phyloP scores from a whole-genome alignment of 2,329 filamentous ascomycete genomes.

The Penicillium rolfsii region DNA sequence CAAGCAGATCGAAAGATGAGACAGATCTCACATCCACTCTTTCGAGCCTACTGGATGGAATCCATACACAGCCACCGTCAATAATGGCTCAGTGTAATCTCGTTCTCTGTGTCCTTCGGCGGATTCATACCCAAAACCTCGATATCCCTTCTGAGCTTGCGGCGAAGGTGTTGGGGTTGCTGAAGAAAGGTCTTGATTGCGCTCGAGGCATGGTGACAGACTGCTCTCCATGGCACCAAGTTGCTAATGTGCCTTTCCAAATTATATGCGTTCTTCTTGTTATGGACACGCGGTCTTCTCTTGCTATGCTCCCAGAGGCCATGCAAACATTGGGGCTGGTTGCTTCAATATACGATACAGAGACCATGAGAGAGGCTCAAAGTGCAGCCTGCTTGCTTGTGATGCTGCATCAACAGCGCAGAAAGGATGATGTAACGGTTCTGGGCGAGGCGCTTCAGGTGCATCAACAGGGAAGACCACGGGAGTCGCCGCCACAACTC shows the following conservation, averaged over 20 bases:
- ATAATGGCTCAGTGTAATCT: conserved; percentile 59
- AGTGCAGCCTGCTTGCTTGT: conserved; percentile 57
- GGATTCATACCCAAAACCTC: conserved; percentile 54
- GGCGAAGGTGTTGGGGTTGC: conserved; percentile 51
- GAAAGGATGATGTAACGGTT: conserved; percentile 42
- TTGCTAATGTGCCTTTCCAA: conserved; percentile 63
- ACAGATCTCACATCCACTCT: conserved; percentile 50
- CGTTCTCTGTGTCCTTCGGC: conserved; percentile 57
- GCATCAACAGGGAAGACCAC: conserved; percentile 21
- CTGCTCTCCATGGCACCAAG: conserved; percentile 60
- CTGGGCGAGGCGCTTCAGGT: conserved; percentile 37
- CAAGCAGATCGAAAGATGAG: conserved; percentile 47
- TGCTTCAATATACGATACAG: conserved; percentile 49
- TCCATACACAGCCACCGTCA: conserved; percentile 49
- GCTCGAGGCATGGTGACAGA: conserved; percentile 50
- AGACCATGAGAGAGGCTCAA: conserved; percentile 55
- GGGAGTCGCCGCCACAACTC: conserved; percentile 16
- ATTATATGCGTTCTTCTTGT: conserved; percentile 59
- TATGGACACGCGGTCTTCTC: conserved; percentile 55
- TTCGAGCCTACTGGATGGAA: conserved; percentile 41
- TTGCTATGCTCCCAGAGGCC: conserved; percentile 54
- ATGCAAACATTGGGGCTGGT: conserved; percentile 53
- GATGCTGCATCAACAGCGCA: conserved; percentile 53
- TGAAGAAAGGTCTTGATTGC: conserved; percentile 48
- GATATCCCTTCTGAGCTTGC: conserved; percentile 47